A percentile compares a stretch with the other conserved stretches of the same genome.
Conservation (phyloP, 805 yeast species). For the Nakazawaea ernobii region DNA sequence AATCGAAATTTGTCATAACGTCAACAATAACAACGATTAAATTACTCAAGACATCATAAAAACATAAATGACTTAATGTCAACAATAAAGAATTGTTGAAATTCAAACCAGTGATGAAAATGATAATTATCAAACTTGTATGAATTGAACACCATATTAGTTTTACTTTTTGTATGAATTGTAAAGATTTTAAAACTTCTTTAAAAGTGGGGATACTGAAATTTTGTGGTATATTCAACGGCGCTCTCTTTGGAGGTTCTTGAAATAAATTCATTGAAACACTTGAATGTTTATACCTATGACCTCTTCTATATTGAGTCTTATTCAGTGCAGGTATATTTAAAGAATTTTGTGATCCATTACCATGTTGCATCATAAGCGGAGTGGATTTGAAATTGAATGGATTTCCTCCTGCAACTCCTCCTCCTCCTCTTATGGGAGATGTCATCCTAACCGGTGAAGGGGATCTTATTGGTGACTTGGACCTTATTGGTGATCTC, state of each 20-base stretch:
- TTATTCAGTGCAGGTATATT: slow-evolving; percentile 21
- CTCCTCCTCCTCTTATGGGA: slow-evolving; percentile 24
- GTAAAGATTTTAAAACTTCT: slow-evolving; percentile 61
- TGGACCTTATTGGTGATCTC: slow-evolving; percentile 21
- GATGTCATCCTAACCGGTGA: slow-evolving; percentile 25
- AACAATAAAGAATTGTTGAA: slow-evolving; percentile 55
- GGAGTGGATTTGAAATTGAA: slow-evolving; percentile 62
- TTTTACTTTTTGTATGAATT: slow-evolving; percentile 50
- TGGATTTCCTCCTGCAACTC: slow-evolving; percentile 33
- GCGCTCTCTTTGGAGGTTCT: slow-evolving; percentile 76
- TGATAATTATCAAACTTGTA: slow-evolving; percentile 41
- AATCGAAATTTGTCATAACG: slow-evolving; percentile 84
- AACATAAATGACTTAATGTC: slow-evolving; percentile 80
- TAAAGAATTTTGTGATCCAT: slow-evolving; percentile 16
- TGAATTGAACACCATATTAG: slow-evolving; percentile 59
- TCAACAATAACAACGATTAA: slow-evolving; percentile 65
- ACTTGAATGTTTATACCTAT: slow-evolving; percentile 91
- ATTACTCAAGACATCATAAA: slow-evolving; percentile 82
- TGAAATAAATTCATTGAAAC: slow-evolving; percentile 94
- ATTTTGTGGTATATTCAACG: slow-evolving; percentile 53
- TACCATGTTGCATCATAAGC: slow-evolving; percentile 24
- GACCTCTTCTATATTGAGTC: slow-evolving; percentile 85
- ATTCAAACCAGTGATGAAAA: slow-evolving; percentile 56
- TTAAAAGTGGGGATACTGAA: slow-evolving; percentile 66
- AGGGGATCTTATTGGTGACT: slow-evolving; percentile 20